A percentile compares a stretch with the other conserved stretches of the same genome.
These are phyloP conservation scores for Pythium apleroticum DNA, from an alignment of 352 stramenopile genomes.

Conservation along the genomic window DNA sequence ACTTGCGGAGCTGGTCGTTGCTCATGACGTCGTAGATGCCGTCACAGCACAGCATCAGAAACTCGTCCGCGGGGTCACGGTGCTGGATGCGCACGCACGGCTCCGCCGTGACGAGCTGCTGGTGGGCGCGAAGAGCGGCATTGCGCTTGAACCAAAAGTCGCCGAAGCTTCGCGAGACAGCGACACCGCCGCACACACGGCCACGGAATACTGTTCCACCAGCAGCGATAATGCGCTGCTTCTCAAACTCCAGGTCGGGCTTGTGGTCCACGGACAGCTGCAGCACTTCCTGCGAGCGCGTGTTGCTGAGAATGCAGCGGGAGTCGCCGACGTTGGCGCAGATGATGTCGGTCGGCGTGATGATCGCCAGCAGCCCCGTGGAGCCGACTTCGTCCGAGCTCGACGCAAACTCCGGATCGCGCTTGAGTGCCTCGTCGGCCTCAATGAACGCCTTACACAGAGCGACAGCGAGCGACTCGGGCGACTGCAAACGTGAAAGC, in stretches of 20 bases:
- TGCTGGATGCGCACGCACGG: conserved; percentile 77
- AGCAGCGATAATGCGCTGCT: conserved; percentile 80
- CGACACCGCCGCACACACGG: conserved; percentile 81
- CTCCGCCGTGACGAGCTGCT: conserved; percentile 86
- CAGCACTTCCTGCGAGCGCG: conserved; percentile 63
- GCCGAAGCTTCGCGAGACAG: conserved; percentile 83
- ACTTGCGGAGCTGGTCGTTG: conserved; percentile 92
- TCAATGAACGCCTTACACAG: conserved; percentile 75
- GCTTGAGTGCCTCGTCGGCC: conserved; percentile 70
- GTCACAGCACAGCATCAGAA: conserved; percentile 92
- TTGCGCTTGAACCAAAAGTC: conserved; percentile 91
- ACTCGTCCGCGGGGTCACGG: conserved; percentile 85
- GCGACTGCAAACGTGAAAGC: conserved; percentile 28
- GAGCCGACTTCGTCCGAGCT: conserved; percentile 82
- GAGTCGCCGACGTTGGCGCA: conserved; percentile 86
- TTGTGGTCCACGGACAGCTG: conserved; percentile 88
- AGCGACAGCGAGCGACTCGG: conserved; percentile 70
- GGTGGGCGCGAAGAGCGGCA: conserved; percentile 65
- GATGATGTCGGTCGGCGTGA: conserved; percentile 81
- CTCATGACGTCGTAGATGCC: conserved; percentile 95
- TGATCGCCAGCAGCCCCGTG: conserved; percentile 76
- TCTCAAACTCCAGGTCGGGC: conserved; percentile 82
- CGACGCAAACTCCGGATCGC: conserved; percentile 59
- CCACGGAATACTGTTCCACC: conserved; percentile 84
- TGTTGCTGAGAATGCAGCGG: conserved; percentile 81